A percentile compares a stretch with the other conserved stretches of the same genome.
Conservation (phyloP, 441 rosid genomes). For the Monsonia emarginata region DNA sequence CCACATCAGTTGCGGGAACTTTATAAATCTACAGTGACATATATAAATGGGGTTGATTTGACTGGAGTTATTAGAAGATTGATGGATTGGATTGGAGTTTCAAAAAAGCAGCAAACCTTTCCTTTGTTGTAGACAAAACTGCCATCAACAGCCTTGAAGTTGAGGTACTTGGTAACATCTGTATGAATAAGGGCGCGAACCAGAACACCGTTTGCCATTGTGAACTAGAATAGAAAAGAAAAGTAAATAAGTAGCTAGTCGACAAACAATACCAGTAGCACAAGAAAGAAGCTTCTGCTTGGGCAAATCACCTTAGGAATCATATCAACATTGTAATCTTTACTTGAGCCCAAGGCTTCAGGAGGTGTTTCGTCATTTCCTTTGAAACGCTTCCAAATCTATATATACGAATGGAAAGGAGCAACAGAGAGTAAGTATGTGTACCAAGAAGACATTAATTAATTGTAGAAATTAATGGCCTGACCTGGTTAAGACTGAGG, state of each 20-base stretch:
- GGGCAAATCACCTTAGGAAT: conserved; percentile 26
- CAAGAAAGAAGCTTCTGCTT: no score
- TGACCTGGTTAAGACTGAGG: conserved; percentile 22
- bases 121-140: conserved; percentile 49
- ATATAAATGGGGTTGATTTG: no score
- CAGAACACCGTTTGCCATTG: conserved; percentile 46
- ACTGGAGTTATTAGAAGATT: background rate
- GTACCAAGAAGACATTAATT: background rate
- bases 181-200: conserved; percentile 39
- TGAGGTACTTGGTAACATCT: conserved; percentile 31
- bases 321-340: conserved; percentile 25
- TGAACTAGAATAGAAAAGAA: conserved; percentile 23
- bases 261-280: no score
- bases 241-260: no score
- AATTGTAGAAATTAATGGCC: no score
- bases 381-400: conserved; percentile 25
- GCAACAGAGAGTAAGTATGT: no score
- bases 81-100: no score
- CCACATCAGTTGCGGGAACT: conserved; percentile 25
- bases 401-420: background rate
- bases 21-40: conserved; percentile 16
- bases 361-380: conserved; percentile 18
- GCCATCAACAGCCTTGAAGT: conserved; percentile 47
- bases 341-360: conserved; percentile 17
- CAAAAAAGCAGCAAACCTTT: conserved; percentile 22